Evolutionary conservation across 176 grass and related monocot genomes (phyloP).

Genomic region (Juncus effusus): DNA sequence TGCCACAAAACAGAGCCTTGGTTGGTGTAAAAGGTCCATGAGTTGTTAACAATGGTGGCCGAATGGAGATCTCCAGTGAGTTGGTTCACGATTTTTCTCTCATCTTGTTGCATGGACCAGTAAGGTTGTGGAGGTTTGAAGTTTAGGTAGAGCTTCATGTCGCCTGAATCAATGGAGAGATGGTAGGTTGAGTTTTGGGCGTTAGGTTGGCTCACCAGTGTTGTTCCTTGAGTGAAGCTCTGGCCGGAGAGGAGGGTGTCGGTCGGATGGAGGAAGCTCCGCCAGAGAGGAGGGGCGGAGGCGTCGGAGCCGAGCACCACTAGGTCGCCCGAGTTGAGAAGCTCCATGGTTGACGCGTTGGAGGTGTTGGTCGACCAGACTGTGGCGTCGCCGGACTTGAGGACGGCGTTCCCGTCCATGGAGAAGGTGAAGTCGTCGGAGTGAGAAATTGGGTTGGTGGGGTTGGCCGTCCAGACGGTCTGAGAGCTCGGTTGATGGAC

Average conservation of each 20-base stretch:
- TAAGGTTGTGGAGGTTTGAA: slow-evolving; percentile 61
- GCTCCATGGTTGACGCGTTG: slow-evolving; percentile 46
- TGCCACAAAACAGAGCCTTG: slow-evolving; percentile 44
- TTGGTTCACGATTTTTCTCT: slow-evolving; percentile 39
- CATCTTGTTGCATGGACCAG: slow-evolving; percentile 67
- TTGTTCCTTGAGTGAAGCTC: slow-evolving; percentile 60
- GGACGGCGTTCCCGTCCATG: slow-evolving; percentile 54
- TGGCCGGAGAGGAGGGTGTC: slow-evolving; percentile 76
- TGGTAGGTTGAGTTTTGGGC: slow-evolving; percentile 50
- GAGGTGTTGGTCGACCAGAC: slow-evolving; percentile 66
- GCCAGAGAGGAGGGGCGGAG: slow-evolving; percentile 59
- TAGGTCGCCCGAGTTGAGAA: slow-evolving; percentile 71
- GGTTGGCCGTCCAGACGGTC: slow-evolving; percentile 75
- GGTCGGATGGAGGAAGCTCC: slow-evolving; percentile 84
- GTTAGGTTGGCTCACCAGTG: slow-evolving; percentile 44
- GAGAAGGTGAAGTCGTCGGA: slow-evolving; percentile 69
- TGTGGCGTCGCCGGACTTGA: slow-evolving; percentile 44
- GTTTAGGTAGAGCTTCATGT: slow-evolving; percentile 56
- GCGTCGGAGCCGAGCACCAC: slow-evolving; percentile 47
- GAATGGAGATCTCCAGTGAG: slow-evolving; percentile 44
- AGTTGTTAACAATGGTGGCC: slow-evolving; percentile 47
- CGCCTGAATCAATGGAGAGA: slow-evolving; percentile 63
- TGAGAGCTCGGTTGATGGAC: slow-evolving; percentile 39
- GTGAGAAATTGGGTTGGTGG: slow-evolving; percentile 38
- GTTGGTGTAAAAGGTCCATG: slow-evolving; percentile 76